A percentile compares a stretch with the other conserved stretches of the same genome.
phyloP scores from a whole-genome alignment of 1,139 yeast genomes.

The Nakaseomyces uthaithaninus region DNA sequence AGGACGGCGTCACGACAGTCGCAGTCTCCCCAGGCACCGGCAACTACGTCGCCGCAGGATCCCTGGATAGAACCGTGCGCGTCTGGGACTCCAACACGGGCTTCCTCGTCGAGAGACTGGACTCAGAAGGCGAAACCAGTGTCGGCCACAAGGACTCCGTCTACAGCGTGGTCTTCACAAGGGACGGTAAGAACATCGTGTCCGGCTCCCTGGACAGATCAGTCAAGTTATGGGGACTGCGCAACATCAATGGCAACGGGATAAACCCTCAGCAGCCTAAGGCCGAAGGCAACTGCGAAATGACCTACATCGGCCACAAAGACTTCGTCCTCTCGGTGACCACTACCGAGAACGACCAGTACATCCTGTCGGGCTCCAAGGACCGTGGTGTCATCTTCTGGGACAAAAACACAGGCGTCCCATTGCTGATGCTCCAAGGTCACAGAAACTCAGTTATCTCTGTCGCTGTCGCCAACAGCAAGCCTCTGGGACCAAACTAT shows the following conservation, averaged over 20 bases:
- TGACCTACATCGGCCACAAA: conserved; percentile 91
- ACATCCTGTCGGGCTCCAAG: conserved; percentile 88
- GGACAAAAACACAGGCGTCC: conserved; percentile 91
- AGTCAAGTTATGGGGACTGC: conserved; percentile 88
- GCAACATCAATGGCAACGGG: conserved; percentile 37
- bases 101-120: conserved; percentile 83
- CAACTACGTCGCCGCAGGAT: conserved; percentile 89
- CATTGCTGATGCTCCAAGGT: conserved; percentile 91
- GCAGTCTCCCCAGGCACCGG: conserved; percentile 92
- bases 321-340: conserved; percentile 94
- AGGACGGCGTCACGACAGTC: conserved; percentile 97
- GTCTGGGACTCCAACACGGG: conserved; percentile 98
- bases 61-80: conserved; percentile 88
- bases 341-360: conserved; percentile 87
- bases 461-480: conserved; percentile 80
- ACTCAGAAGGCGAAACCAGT: conserved; percentile 76
- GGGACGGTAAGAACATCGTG: conserved; percentile 85
- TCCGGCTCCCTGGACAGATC: conserved; percentile 95
- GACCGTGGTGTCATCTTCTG: conserved; percentile 97
- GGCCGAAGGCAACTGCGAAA: conserved; percentile 63
- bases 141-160: conserved; percentile 97
- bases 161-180: conserved; percentile 88
- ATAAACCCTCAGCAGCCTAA: conserved; percentile 29
- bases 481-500: conserved; percentile 46
- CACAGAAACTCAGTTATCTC: conserved; percentile 94